Evolutionary conservation across 495 filamentous ascomycete genomes (phyloP), one percentile per base, ranked within the genome.

Genomic region (Podospora didyma): DNA sequence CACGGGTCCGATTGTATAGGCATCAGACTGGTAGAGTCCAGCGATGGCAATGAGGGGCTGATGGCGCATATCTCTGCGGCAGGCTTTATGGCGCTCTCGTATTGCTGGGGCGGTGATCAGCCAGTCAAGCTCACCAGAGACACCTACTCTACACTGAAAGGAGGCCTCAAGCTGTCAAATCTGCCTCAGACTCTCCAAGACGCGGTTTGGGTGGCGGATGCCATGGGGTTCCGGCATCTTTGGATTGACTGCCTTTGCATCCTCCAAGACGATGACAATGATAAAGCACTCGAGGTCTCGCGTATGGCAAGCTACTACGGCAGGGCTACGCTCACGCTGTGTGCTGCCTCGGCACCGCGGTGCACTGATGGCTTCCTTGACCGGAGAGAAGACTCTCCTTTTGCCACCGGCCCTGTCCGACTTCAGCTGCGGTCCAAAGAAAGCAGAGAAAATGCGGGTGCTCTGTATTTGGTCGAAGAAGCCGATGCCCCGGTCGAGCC

Each of bases 61-160:
- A 37, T 7, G 49, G n/a, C 7, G 7, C 28, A 21, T 31, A 21
- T 51, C 4, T 51, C 49, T 7, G 49, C 17, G 49, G 49, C 49
- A 2, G 49, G 49, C 10, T 51, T 51, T 31, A 51, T 51, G 49
- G 62, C 55, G 9, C 58, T 64, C 1, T 56, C 51, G 22, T 64
- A 64, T 47, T 64, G 58, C 49, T 61, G 58, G 61, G 61, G 61
- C 6, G 51, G 50, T 24, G 49, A 64, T 44, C 54, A 58, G 46
- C 26, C 34, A 16, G 21, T 51, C 46, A 61, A 64, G 37, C 41
- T 57, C n/a, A 12, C 46, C 1, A 44, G 16, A 10, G 9, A 11
- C 17, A 56, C 47, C 3, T 11, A 23, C 14, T 31, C n/a, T 2
- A 17, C 22, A n/a, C 44, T 41, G 16, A 48, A 56, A 31, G 14